Conservation (phyloP, 495 filamentous ascomycete species). For the Clavariopsis aquatica region DNA sequence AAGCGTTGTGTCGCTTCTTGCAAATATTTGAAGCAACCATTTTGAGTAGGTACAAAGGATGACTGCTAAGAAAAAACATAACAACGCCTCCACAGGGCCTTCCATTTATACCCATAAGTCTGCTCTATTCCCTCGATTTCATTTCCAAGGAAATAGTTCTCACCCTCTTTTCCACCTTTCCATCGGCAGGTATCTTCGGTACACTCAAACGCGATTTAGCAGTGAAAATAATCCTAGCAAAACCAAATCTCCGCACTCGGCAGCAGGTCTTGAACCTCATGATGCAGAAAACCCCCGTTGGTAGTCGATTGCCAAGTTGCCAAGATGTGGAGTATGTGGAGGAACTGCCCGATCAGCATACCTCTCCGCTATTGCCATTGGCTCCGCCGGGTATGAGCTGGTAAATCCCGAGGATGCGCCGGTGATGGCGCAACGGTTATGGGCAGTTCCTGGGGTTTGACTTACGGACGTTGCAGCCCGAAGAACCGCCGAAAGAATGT, state of each 20-base stretch:
- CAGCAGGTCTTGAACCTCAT: neutral
- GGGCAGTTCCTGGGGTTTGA: neutral
- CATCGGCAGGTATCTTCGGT: neutral
- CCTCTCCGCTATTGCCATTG: neutral
- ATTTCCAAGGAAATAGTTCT: neutral
- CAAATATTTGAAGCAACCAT: neutral
- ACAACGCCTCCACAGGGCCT: neutral
- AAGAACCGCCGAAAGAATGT: no score
- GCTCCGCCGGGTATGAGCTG: neutral
- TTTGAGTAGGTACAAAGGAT: neutral
- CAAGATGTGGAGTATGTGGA: constrained; percentile 9
- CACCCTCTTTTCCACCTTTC: neutral
- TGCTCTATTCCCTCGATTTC: neutral
- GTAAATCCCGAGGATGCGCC: neutral
- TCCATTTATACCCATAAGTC: neutral
- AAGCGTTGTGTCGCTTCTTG: neutral
- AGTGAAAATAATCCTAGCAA: neutral
- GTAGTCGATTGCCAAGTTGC: neutral
- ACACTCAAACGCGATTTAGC: neutral
- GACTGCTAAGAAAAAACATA: neutral
- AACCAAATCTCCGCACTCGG: neutral
- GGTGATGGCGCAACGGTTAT: neutral
- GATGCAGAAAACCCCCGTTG: neutral
- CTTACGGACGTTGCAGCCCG: neutral
- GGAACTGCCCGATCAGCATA: neutral